Evolutionary conservation across 1,284 basidiomycete species (phyloP), one percentile per base, ranked within the genome.

Genomic region (Tylopilus sp.): DNA sequence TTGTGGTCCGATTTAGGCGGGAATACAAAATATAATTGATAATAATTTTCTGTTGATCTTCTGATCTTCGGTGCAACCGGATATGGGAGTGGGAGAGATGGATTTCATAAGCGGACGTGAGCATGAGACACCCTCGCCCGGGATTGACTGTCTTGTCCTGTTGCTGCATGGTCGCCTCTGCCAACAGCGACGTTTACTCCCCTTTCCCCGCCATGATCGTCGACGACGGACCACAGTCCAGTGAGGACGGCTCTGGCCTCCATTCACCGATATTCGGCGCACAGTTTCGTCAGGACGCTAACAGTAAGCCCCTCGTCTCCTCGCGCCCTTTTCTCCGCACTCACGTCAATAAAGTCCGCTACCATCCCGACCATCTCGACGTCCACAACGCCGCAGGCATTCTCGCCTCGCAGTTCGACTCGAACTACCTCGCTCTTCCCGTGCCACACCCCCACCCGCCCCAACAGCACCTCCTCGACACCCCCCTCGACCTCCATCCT

Each of bases 211-310:
- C 71, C 49, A 73, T 75, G 64, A 69, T 74, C 53, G 66, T 73
- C 50, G 83, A 85, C 61, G 83, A 86, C 59, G 77, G 80, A 36
- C 75, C 75, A 46, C 81, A 81, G 66, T 84, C 83, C 15, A 82
- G 80, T 64, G 83, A 85, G 61, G 83, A 84, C 60, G 79, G 82
- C 60, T 86, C 84, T 48, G 81, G 80, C 54, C 66, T 85, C 26
- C 82, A 84, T 60, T 86, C 84, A 3, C 84, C 84, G 59, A 75
- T 79, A 51, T 82, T 79, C 68, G 75, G 74, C 55, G 66, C 74
- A 34, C 68, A 74, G 34, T 81, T 77, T 65, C 68, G 72, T 68
- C 65, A 67, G 52, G 71, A 76, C 71, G 72, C 74, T 76, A 48
- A 28, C 44, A 48, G 59, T 64, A 61, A 46, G 75, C 72, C 63